Evolutionary conservation across 805 yeast genomes (phyloP), one percentile per base, ranked within the genome.

Genomic region (Ascoidea tarda): DNA sequence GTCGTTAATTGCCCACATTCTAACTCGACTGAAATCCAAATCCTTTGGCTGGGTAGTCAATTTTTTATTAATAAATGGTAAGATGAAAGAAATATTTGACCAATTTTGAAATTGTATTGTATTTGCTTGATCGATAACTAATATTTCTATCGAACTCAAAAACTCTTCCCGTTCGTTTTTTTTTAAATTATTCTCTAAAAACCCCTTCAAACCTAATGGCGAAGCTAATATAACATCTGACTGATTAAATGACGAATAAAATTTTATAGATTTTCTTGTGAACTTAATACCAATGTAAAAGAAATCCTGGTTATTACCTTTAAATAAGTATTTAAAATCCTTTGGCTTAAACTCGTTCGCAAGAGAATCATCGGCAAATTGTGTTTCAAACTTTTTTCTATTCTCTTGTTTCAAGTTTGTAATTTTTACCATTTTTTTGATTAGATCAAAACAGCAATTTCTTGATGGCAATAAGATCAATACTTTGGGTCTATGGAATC

Each of bases 1-100:
- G 56, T 87, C 95, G 61, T 93, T 90, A 57, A 93, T 82, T 45
- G 84, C 81, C 95, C 96, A 90, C 84, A 86, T 84, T 60, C 96
- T 76, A 46, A 93, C 82, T 59, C 99, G 76, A 53, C 93, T 80
- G 66, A 93, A 93, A 67, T 93, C 99, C 14, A 95, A 84, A 53
- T 81, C 84, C 57, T 81, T 89, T 57, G 85, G 81, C 57, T 75
- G 75, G 50, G 83, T 79, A 57, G 79, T 78, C 5, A 98, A 98
- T 49, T 89, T 79, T 53, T 74, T 70, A 66, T 90, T 89, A 53
- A 89, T 59, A 62, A 83, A 81, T 57, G 81, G 79, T 59, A 82
- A 70, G n/a, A 84, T 67, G 5, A 81, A 75, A 14, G 82, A 81
- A 6, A 93, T 75, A 67, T 91, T 96, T 45, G 84, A 84, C 90